A percentile compares a stretch with the other conserved stretches of the same genome.
Evolutionary conservation across 192 early-diverging fungal genomes (phyloP).

Genomic region (Podochytrium sp.): DNA sequence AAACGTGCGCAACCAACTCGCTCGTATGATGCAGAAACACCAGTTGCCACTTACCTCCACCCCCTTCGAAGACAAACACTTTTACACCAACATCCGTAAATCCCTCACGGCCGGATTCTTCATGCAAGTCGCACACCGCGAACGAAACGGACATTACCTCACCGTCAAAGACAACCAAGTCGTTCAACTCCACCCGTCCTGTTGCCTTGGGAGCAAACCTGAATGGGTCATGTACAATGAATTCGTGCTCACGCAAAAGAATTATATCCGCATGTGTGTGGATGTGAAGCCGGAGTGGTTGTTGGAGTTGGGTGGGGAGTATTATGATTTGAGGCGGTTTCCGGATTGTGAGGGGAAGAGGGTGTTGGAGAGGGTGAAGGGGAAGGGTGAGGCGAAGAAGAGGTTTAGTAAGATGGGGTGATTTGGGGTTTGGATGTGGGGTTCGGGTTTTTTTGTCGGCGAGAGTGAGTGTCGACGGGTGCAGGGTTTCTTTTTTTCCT

Average conservation of each 20-base stretch:
- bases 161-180: constrained; percentile 98
- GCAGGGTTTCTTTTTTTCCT: too few relatives aligned
- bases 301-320: constrained; percentile 76
- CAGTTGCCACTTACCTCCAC: constrained; percentile 73
- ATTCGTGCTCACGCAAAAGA: constrained; percentile 94
- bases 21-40: constrained; percentile 77
- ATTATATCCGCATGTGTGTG: constrained; percentile 94
- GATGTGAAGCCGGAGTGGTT: constrained; percentile 84
- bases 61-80: constrained; percentile 69
- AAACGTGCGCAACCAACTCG: constrained; percentile 87
- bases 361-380: constrained; percentile 72
- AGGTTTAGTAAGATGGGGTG: constrained; percentile 36
- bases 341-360: constrained; percentile 90
- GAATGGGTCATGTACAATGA: constrained; percentile 99
- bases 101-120: constrained; percentile 93
- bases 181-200: constrained; percentile 92
- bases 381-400: constrained; percentile 55
- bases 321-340: constrained; percentile 90
- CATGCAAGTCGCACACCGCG: constrained; percentile 97
- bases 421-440: too few relatives aligned
- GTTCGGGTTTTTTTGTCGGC: too few relatives aligned
- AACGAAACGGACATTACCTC: constrained; percentile 81
- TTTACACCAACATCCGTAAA: constrained; percentile 87
- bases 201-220: constrained; percentile 84
- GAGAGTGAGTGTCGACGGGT: too few relatives aligned